These are phyloP conservation scores for Cryptococcus sp. DNA, from an alignment of 1,284 basidiomycete genomes.

Conservation along the genomic window DNA sequence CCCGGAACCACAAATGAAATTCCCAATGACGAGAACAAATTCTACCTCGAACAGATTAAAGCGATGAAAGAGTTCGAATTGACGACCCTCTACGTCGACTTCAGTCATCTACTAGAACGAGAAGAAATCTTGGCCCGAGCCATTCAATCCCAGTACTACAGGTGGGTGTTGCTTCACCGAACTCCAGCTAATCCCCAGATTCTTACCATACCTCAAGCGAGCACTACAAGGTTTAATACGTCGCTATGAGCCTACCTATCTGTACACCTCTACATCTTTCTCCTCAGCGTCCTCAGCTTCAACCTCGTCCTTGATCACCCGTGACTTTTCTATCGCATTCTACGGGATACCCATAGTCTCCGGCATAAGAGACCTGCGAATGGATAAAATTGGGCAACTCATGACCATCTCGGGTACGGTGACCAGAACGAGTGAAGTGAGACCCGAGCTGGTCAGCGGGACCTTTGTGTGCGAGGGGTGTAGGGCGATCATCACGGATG, in stretches of 20 bases:
- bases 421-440: conserved; percentile 93
- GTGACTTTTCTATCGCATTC: conserved; percentile 94
- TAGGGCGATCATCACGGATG: conserved; percentile 78
- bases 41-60: conserved; percentile 87
- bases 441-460: conserved; percentile 89
- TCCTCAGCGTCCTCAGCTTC: conserved; percentile 49
- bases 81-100: conserved; percentile 95
- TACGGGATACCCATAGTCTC: conserved; percentile 91
- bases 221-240: conserved; percentile 85
- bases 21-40: conserved; percentile 49
- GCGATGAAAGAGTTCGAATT: conserved; percentile 89
- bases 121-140: conserved; percentile 91
- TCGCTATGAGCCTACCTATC: conserved; percentile 83
- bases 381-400: conserved; percentile 86
- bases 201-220: conserved; percentile 87
- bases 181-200: conserved; percentile 45
- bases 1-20: conserved; percentile 61
- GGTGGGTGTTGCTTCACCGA: conserved; percentile 44
- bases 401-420: conserved; percentile 95
- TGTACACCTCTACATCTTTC: conserved; percentile 70
- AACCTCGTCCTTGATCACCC: conserved; percentile 70
- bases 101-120: conserved; percentile 77
- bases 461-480: conserved; percentile 92
- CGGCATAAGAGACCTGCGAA: conserved; percentile 91
- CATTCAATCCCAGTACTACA: conserved; percentile 90